Evolutionary conservation across 2,329 filamentous ascomycete species (phyloP).

Genomic region (Hypoxylon sp.): DNA sequence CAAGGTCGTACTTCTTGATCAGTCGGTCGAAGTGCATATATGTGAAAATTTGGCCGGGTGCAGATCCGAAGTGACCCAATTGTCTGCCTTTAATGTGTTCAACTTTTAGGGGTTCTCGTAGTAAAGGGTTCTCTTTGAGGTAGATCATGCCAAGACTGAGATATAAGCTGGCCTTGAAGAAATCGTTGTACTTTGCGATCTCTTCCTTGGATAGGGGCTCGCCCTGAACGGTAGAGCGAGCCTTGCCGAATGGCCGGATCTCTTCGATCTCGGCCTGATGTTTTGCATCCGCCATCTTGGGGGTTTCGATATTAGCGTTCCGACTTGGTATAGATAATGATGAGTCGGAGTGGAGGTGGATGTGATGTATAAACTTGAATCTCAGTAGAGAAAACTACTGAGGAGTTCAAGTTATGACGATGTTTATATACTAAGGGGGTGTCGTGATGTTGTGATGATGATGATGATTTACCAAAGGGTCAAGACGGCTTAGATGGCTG

Average conservation of each 20-base stretch:
- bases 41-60: slow-evolving; percentile 82
- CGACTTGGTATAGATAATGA: slow-evolving; percentile 7
- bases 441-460: slow-evolving; percentile 17
- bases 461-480: too few relatives aligned
- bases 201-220: slow-evolving; percentile 71
- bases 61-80: slow-evolving; percentile 81
- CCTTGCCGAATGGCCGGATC: slow-evolving; percentile 70
- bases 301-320: not conserved
- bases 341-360: not conserved
- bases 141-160: slow-evolving; percentile 84
- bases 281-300: slow-evolving; percentile 35
- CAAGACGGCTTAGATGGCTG: too few relatives aligned
- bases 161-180: slow-evolving; percentile 78
- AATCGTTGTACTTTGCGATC: slow-evolving; percentile 73
- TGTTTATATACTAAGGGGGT: slow-evolving; percentile 7
- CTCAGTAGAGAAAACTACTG: slow-evolving; percentile 2
- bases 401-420: slow-evolving; percentile 21
- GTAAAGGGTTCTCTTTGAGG: slow-evolving; percentile 75
- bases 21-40: slow-evolving; percentile 85
- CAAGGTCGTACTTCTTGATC: slow-evolving; percentile 80
- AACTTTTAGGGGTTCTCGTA: slow-evolving; percentile 71
- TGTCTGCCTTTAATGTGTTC: slow-evolving; percentile 78
- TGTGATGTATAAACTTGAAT: slow-evolving; percentile 6
- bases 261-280: slow-evolving; percentile 55
- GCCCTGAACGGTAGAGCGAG: slow-evolving; percentile 70